phyloP scores from a whole-genome alignment of 2,329 filamentous ascomycete genomes.

The Neospermospora avenae region DNA sequence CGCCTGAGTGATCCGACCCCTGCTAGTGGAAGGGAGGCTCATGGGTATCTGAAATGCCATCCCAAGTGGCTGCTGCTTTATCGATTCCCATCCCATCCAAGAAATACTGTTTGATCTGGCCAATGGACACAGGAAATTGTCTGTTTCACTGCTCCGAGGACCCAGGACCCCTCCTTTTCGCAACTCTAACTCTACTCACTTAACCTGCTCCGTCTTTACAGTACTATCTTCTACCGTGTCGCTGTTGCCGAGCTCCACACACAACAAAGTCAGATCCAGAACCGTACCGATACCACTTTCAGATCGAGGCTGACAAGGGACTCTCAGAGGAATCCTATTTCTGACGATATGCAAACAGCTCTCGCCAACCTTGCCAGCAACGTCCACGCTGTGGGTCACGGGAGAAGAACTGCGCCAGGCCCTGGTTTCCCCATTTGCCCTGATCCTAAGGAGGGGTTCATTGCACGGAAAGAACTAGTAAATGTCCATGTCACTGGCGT shows the following conservation, averaged over 20 bases:
- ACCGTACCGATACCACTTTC: not conserved
- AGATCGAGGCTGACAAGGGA: not conserved
- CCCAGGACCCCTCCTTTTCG: not conserved
- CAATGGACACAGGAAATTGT: too few relatives aligned
- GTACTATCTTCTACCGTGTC: not conserved
- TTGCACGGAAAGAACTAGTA: not conserved
- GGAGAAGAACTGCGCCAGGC: constrained; percentile 1
- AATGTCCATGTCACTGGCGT: too few relatives aligned
- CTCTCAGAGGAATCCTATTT: not conserved
- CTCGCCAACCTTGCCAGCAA: not conserved
- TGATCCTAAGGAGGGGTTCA: not conserved
- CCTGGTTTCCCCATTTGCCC: not conserved
- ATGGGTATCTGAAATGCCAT: constrained; percentile 8
- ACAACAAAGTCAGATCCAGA: not conserved
- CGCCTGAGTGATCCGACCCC: not conserved
- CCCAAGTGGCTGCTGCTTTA: constrained; percentile 4
- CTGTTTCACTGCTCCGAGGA: not conserved
- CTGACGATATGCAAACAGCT: not conserved
- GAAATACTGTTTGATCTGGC: too few relatives aligned
- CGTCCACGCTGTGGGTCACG: constrained; percentile 1
- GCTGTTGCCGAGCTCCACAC: not conserved
- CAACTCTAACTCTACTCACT: not conserved
- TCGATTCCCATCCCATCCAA: not conserved
- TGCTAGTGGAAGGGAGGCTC: not conserved
- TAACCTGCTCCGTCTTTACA: not conserved